These are phyloP conservation scores for Hymenoscyphus linearis DNA, from an alignment of 2,329 filamentous ascomycete species.

Conservation along the genomic window DNA sequence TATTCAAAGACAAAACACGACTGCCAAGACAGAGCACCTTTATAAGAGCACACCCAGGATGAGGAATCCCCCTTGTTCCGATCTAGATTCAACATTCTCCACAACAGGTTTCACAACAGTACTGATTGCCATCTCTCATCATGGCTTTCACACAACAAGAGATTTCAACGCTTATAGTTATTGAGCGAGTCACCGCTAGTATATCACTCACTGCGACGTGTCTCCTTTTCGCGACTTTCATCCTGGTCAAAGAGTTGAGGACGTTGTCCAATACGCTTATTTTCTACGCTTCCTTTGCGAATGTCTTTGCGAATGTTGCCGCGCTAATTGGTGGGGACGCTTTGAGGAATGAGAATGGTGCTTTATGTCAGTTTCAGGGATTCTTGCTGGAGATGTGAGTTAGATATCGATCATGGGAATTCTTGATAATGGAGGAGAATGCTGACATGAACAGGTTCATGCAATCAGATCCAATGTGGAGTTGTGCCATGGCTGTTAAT, in stretches of 20 bases:
- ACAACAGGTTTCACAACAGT: neutral
- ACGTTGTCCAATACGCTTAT: constrained; percentile 71
- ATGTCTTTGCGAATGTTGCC: constrained; percentile 52
- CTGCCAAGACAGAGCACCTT: neutral
- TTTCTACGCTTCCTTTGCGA: constrained; percentile 56
- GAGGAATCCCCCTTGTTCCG: neutral
- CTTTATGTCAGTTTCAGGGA: constrained; percentile 63
- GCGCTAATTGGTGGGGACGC: constrained; percentile 50
- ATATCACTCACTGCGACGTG: constrained; percentile 65
- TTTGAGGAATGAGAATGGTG: constrained; percentile 16
- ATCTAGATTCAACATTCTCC: neutral
- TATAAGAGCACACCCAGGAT: neutral
- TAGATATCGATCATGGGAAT: neutral
- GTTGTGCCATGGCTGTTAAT: constrained; percentile 56
- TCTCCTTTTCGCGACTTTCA: constrained; percentile 67
- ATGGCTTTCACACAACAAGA: constrained; percentile 29
- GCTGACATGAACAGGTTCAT: constrained; percentile 58
- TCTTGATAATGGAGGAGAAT: neutral
- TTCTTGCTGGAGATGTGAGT: constrained; percentile 72
- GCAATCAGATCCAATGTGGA: constrained; percentile 48
- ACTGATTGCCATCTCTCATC: neutral
- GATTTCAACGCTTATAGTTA: constrained; percentile 51
- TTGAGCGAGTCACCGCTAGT: constrained; percentile 65
- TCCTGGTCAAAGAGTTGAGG: constrained; percentile 62
- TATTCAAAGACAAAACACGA: neutral